Evolutionary conservation across 805 yeast species (phyloP), one percentile per base, ranked within the genome.

Genomic region (Hagleromyces aurorensis): DNA sequence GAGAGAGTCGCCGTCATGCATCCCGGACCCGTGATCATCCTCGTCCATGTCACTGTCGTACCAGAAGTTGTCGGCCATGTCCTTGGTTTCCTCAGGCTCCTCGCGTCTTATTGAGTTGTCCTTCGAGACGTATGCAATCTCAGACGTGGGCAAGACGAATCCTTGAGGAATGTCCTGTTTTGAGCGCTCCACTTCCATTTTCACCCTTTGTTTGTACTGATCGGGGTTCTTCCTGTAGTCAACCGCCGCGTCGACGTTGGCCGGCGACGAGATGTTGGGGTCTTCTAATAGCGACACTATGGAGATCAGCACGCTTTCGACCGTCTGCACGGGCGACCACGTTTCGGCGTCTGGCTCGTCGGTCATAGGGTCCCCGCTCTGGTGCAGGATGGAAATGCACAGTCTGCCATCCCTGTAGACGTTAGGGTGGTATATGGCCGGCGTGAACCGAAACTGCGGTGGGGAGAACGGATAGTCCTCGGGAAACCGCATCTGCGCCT

Each of bases 281-380:
- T 89, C 96, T 50, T 86, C 94, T 46, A 89, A 69, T 30, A 89
- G 68, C 6, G 96, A 85, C 12, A 89, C 81, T 41, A 89, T 87
- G 19, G 94, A 82, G 32, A 89, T 80, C 48, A 89, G 69, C 7
- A 89, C 95, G 18, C 82, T 67, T 59, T 89, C 96, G 7, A 85
- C 96, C 14, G 91, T 79, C 62, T 87, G 96, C 3, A 84, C 91
- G 3, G 87, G 93, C 13, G 82, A 74, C 96, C 96, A 86, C 12
- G 94, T 86, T 61, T 87, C 96, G 34, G 79, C 78, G 47, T 85
- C 94, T 3, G 87, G 89, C 57, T 87, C 96, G 43, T 85, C 96
- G 20, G 83, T 72, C 29, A 89, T 78, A 12, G 81, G 82, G 52
- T 86, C 94, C 14, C 95, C 96, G 11, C 89, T 81, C 43, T 79